Evolutionary conservation across 1,139 yeast genomes (phyloP).

Genomic region (Candida sojae): DNA sequence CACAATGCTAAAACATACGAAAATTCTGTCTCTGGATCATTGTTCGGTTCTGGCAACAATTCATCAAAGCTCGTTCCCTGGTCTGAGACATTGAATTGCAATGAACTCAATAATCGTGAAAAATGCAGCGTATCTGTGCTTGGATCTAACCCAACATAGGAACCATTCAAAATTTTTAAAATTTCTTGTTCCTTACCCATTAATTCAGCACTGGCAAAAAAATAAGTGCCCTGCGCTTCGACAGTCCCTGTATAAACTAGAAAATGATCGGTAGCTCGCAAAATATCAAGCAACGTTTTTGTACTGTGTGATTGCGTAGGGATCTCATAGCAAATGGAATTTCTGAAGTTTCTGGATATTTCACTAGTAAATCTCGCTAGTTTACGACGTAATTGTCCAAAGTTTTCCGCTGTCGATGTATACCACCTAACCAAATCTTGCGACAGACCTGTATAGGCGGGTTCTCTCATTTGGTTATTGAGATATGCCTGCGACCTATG

Average conservation of each 20-base stretch:
- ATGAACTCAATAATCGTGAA: slow-evolving; percentile 29
- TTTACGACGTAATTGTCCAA: slow-evolving; percentile 83
- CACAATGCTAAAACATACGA: slow-evolving; percentile 75
- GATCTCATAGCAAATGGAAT: slow-evolving; percentile 69
- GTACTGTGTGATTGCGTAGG: slow-evolving; percentile 48
- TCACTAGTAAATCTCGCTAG: slow-evolving; percentile 75
- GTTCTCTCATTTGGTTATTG: slow-evolving; percentile 68
- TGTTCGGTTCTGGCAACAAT: slow-evolving; percentile 22
- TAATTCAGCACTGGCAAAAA: slow-evolving; percentile 66
- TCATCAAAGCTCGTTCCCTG: slow-evolving; percentile 14
- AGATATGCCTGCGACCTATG: slow-evolving; percentile 71
- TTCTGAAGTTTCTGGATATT: slow-evolving; percentile 71
- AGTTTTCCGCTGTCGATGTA: slow-evolving; percentile 78
- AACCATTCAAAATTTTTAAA: slow-evolving; percentile 44
- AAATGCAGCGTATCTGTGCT: slow-evolving; percentile 28
- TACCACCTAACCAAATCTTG: slow-evolving; percentile 79
- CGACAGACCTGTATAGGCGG: slow-evolving; percentile 48
- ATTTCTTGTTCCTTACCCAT: slow-evolving; percentile 46
- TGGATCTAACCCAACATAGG: slow-evolving; percentile 43
- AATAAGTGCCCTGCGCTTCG: slow-evolving; percentile 75
- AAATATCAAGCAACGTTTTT: slow-evolving; percentile 54
- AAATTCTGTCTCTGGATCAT: slow-evolving; percentile 21
- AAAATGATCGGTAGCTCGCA: slow-evolving; percentile 72
- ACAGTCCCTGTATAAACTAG: slow-evolving; percentile 73
- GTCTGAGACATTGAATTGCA: slow-evolving; percentile 15